These are phyloP conservation scores for Ophiostoma tasmaniense DNA, from an alignment of 2,329 filamentous ascomycete genomes.

Conservation along the genomic window DNA sequence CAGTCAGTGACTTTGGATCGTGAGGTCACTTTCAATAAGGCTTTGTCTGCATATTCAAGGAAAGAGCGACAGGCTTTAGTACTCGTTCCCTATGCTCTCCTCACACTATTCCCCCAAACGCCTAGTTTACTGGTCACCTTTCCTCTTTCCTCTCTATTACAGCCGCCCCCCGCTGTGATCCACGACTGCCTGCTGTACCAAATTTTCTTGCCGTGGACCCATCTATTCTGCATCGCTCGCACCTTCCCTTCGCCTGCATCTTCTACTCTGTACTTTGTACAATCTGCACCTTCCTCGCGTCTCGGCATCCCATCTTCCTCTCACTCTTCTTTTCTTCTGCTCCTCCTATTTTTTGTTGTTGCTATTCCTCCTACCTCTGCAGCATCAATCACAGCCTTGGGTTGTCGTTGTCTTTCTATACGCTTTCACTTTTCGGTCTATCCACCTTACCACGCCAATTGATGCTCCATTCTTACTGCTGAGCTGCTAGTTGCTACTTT, in stretches of 20 bases:
- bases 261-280: no score
- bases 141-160: background rate
- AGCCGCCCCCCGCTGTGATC: conserved; percentile 5
- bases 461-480: background rate
- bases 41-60: background rate
- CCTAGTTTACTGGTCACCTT: background rate
- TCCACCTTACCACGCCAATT: background rate
- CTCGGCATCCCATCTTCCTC: conserved; percentile 4
- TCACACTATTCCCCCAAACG: background rate
- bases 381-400: background rate
- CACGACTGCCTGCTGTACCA: conserved; percentile 12
- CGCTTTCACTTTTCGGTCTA: background rate
- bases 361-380: background rate
- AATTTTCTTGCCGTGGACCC: conserved; percentile 10
- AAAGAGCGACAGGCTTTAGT: background rate
- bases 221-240: conserved; percentile 10
- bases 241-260: conserved; percentile 9
- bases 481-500: background rate
- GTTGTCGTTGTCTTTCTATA: background rate
- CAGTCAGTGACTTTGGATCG: no score
- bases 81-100: background rate
- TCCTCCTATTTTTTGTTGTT: background rate
- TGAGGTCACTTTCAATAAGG: background rate
- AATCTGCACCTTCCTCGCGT: conserved; percentile 7
- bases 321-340: background rate